A percentile compares a stretch with the other conserved stretches of the same genome.
phyloP scores from a whole-genome alignment of 768 basidiomycete species.

The Megacollybia marginata region DNA sequence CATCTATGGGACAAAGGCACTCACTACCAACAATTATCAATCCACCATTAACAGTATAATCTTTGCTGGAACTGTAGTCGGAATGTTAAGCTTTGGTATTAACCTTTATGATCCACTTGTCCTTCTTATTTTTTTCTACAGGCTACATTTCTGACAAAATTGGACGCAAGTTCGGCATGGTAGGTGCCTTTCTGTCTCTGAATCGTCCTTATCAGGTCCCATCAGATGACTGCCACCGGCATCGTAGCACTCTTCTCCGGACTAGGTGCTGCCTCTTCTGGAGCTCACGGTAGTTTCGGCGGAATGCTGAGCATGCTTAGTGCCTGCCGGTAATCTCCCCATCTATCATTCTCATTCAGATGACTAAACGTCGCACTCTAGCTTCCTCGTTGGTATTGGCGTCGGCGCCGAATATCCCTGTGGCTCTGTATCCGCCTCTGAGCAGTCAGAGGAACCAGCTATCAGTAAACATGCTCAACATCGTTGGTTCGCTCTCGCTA shows the following conservation, averaged over 20 bases:
- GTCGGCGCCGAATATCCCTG: conserved; percentile 88
- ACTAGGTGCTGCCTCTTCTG: conserved; percentile 76
- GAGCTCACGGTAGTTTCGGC: conserved; percentile 60
- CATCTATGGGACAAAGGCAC: conserved; percentile 54
- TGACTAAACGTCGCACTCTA: conserved; percentile 17
- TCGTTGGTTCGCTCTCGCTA: conserved; percentile 81
- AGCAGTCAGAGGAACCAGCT: conserved; percentile 79
- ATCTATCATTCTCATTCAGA: background rate
- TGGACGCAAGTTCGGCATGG: conserved; percentile 87
- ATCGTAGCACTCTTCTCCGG: conserved; percentile 83
- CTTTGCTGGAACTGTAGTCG: conserved; percentile 84
- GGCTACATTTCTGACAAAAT: conserved; percentile 78
- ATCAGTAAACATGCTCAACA: conserved; percentile 79
- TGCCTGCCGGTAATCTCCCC: conserved; percentile 52
- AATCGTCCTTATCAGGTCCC: background rate
- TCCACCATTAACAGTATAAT: conserved; percentile 58
- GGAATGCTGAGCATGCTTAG: conserved; percentile 75
- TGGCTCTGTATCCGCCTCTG: conserved; percentile 82
- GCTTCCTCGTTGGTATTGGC: conserved; percentile 85
- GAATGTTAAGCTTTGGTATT: conserved; percentile 71
- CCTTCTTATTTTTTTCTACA: conserved; percentile 6
- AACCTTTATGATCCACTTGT: background rate
- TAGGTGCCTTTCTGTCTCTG: conserved; percentile 18
- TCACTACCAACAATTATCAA: conserved; percentile 51
- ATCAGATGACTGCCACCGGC: conserved; percentile 69